Evolutionary conservation across 306 rosid species (phyloP).

Genomic region (Ochetophila trinervis): DNA sequence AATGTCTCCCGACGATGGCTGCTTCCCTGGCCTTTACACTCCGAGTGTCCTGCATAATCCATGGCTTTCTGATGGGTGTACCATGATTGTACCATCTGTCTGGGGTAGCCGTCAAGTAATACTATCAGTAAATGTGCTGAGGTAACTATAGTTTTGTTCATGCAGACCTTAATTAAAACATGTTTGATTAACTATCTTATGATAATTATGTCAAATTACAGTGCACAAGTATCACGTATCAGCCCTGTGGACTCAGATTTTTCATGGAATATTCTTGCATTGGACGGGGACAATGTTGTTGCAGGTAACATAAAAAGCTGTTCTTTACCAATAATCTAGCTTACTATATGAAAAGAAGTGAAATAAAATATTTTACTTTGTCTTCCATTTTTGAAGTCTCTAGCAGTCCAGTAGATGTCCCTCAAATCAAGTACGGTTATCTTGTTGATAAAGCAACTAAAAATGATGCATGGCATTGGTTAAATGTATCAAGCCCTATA

Average conservation of each 20-base stretch:
- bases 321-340: conserved; percentile 16
- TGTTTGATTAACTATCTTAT: conserved; percentile 15
- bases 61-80: conserved; percentile 78
- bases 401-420: conserved; percentile 84
- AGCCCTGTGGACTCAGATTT: conserved; percentile 63
- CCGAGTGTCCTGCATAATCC: conserved; percentile 46
- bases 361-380: neutral
- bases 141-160: conserved; percentile 36
- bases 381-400: conserved; percentile 55
- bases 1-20: conserved; percentile 60
- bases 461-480: conserved; percentile 66
- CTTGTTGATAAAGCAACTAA: conserved; percentile 48
- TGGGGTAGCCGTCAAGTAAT: conserved; percentile 74
- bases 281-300: conserved; percentile 77
- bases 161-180: conserved; percentile 1
- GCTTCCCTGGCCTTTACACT: conserved; percentile 81
- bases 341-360: neutral
- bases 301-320: conserved; percentile 64
- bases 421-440: conserved; percentile 75
- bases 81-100: conserved; percentile 60
- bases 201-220: conserved; percentile 30
- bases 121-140: conserved; percentile 68
- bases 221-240: conserved; percentile 64
- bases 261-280: conserved; percentile 74
- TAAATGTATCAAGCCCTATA: conserved; percentile 54